A percentile compares a stretch with the other conserved stretches of the same genome.
Evolutionary conservation across 2,329 filamentous ascomycete species (phyloP).

Genomic region (Paecilomyces sp.): DNA sequence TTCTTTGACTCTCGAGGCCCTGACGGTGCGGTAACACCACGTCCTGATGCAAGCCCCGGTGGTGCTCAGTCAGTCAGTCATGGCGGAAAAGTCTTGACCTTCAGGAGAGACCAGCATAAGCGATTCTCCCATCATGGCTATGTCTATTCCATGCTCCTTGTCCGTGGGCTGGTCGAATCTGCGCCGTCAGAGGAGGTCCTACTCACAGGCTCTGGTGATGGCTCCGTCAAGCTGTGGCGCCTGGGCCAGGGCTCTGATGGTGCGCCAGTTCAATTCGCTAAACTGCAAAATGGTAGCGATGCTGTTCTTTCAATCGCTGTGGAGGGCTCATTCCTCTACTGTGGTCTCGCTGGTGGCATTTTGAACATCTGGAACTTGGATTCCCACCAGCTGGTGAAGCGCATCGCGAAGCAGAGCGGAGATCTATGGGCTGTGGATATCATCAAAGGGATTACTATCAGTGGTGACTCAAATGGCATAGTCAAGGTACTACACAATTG

Average conservation of each 20-base stretch:
- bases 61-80: slow-evolving; percentile 40
- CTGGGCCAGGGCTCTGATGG: slow-evolving; percentile 54
- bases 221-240: slow-evolving; percentile 89
- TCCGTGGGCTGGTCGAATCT: slow-evolving; percentile 64
- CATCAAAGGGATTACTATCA: slow-evolving; percentile 78
- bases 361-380: slow-evolving; percentile 97
- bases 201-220: slow-evolving; percentile 87
- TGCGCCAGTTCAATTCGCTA: slow-evolving; percentile 63
- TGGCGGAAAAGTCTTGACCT: slow-evolving; percentile 66
- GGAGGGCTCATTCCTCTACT: slow-evolving; percentile 88
- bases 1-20: slow-evolving; percentile 92
- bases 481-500: slow-evolving; percentile 58
- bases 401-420: slow-evolving; percentile 70
- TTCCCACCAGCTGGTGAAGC: slow-evolving; percentile 80
- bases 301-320: slow-evolving; percentile 71
- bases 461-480: slow-evolving; percentile 80
- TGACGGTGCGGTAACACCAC: slow-evolving; percentile 70
- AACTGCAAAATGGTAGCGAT: slow-evolving; percentile 55
- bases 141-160: slow-evolving; percentile 90
- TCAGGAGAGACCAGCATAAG: slow-evolving; percentile 69
- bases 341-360: slow-evolving; percentile 77
- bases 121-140: slow-evolving; percentile 95
- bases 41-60: slow-evolving; percentile 55
- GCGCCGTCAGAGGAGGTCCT: slow-evolving; percentile 65
- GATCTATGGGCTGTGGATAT: slow-evolving; percentile 85